phyloP scores from a whole-genome alignment of 176 grass and related monocot genomes.

The Tuctoria greenei region DNA sequence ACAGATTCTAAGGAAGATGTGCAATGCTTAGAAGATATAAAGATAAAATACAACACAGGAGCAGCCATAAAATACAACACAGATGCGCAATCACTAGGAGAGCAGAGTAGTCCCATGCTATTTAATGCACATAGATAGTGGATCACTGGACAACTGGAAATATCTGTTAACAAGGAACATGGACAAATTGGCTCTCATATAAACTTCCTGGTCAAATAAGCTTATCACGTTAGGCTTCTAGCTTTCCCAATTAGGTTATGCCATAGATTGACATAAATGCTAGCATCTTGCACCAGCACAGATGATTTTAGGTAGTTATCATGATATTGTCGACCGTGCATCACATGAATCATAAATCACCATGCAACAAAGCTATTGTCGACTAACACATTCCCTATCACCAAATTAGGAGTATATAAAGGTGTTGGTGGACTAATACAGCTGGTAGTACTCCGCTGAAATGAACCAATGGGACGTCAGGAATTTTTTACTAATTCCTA shows the following conservation, averaged over 20 bases:
- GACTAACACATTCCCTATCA: neutral
- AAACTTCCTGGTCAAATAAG: neutral
- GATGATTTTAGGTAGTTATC: too few species aligned
- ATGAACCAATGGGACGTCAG: neutral
- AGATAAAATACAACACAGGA: neutral
- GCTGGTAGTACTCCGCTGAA: neutral
- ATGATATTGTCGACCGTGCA: too few species aligned
- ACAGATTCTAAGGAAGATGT: too few species aligned
- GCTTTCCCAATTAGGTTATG: neutral
- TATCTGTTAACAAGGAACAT: neutral
- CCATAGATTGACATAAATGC: neutral
- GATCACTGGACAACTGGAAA: neutral
- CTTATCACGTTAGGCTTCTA: neutral
- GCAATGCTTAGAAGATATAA: neutral
- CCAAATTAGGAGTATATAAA: neutral
- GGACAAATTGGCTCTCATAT: neutral
- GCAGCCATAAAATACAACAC: neutral
- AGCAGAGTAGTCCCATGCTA: neutral
- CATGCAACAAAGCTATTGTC: neutral
- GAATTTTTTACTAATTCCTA: neutral
- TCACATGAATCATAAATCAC: neutral
- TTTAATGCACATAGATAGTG: neutral
- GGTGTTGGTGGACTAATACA: slow-evolving; percentile 18
- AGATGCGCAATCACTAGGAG: too few species aligned
- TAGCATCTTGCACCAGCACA: neutral